Evolutionary conservation across 805 yeast genomes (phyloP).

Genomic region (Saccharomycopsis capsularis): DNA sequence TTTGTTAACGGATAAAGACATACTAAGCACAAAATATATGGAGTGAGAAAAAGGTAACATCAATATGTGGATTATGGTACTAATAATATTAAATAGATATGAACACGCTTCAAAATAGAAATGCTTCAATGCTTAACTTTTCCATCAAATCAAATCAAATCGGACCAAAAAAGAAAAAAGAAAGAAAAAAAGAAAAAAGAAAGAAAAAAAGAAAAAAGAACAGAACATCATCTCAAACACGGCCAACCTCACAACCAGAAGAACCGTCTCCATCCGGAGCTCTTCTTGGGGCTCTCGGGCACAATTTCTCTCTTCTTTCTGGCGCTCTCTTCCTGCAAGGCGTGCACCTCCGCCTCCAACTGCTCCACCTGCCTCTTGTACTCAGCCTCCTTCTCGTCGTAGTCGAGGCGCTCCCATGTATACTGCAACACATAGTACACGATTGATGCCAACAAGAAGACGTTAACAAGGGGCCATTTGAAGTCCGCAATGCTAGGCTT

Average conservation of each 20-base stretch:
- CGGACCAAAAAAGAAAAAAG: no score
- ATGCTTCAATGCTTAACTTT: no score
- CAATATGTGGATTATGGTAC: no score
- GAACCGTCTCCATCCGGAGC: conserved; percentile 12
- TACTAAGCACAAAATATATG: no score
- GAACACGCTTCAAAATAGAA: no score
- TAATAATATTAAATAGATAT: no score
- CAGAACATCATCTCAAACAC: no score
- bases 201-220: no score
- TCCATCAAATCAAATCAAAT: no score
- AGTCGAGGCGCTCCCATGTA: conserved; percentile 29
- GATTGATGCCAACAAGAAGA: conserved; percentile 29
- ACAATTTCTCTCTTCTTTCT: conserved; percentile 12
- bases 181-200: no score
- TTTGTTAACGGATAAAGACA: no score
- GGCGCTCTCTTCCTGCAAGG: not conserved
- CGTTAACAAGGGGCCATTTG: conserved; percentile 29
- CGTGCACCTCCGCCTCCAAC: conserved; percentile 6
- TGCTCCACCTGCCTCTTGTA: conserved; percentile 24
- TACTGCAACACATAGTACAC: conserved; percentile 30
- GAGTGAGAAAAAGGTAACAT: no score
- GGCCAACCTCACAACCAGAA: conserved; percentile 13
- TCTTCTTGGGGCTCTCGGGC: not conserved
- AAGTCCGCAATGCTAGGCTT: conserved; percentile 30
- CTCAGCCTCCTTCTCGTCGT: conserved; percentile 26